Evolutionary conservation across 2,329 filamentous ascomycete genomes (phyloP), one percentile per base, ranked within the genome.

Genomic region (Stenocarpella maydis): DNA sequence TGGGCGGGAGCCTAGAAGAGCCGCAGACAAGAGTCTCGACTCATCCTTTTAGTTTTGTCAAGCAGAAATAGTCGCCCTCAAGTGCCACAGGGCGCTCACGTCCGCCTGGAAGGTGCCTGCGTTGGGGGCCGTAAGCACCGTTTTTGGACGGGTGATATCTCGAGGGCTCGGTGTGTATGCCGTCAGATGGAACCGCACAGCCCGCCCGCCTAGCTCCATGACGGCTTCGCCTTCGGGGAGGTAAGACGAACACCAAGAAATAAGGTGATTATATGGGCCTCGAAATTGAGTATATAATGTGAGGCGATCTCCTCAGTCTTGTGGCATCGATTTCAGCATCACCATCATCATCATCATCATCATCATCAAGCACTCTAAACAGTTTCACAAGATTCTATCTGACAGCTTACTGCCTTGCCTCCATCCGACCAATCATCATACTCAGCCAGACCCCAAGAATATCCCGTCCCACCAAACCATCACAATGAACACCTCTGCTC

Each of bases 401-500:
- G 28, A 49, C 7, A 67, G n/a, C 43, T 49, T 10, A 67, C 6
- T 28, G 5, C 15, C 49, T n/a, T 21, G 19, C 37, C 17, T 6
- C 34, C 55, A 34, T 24, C 26, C 41, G 7, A 49, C 41, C 21
- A 55, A 69, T 58, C 14, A 55, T 50, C 26, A 55, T 28, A 8
- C 37, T 1, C 21, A 39, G 5, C 19, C 19, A 21, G 15, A 53
- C 9, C 1, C 15, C 41, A 41, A 15, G 37, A 12, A 15, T 31
- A 24, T 3, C 9, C 10, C 19, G 21, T 10, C 7, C 24, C 10
- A 34, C n/a, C n/a, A 28, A 26, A 60, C 24, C 52, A 39, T 17
- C 67, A 71, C 61, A 24, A 71, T 71, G 69, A 64, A 52, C 31
- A 3, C 55, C 39, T 54, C 53, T 12, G 17, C 69, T 21, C 15